Evolutionary conservation across 2,329 filamentous ascomycete genomes (phyloP).

Genomic region (Trichoderma pleuroti): DNA sequence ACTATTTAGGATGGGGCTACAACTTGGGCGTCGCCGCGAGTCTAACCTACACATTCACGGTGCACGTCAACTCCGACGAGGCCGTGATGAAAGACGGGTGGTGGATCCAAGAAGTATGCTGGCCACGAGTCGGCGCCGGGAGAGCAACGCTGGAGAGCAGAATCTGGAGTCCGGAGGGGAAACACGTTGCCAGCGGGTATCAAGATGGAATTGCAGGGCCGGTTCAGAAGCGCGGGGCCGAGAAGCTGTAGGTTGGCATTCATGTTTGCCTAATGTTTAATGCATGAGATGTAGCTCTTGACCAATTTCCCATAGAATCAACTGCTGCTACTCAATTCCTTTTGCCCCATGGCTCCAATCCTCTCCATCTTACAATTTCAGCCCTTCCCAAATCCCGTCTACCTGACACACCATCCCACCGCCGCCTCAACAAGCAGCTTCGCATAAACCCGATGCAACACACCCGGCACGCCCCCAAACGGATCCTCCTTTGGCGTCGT

Average conservation of each 20-base stretch:
- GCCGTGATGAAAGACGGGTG: constrained; percentile 49
- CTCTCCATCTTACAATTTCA: background rate
- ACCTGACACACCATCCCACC: background rate
- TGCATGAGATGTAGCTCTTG: background rate
- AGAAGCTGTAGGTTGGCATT: background rate
- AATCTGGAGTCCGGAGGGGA: constrained; percentile 51
- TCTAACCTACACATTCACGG: constrained; percentile 49
- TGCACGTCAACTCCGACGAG: constrained; percentile 48
- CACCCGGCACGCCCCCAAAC: background rate
- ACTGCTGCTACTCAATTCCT: background rate
- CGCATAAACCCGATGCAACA: background rate
- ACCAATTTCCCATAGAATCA: background rate
- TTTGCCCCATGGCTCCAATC: background rate
- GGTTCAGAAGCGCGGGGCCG: constrained; percentile 9
- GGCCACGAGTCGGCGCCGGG: constrained; percentile 46
- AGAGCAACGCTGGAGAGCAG: constrained; percentile 46
- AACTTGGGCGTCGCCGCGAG: constrained; percentile 42
- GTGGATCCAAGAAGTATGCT: constrained; percentile 53
- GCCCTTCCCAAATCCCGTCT: background rate
- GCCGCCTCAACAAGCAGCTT: background rate
- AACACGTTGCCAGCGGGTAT: constrained; percentile 52
- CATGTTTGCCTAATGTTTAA: background rate
- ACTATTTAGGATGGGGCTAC: constrained; percentile 46
- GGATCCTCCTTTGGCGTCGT: background rate
- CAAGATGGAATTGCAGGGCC: constrained; percentile 48